A percentile compares a stretch with the other conserved stretches of the same genome.
Evolutionary conservation across 768 basidiomycete genomes (phyloP).

Genomic region (Lentinula sp.): DNA sequence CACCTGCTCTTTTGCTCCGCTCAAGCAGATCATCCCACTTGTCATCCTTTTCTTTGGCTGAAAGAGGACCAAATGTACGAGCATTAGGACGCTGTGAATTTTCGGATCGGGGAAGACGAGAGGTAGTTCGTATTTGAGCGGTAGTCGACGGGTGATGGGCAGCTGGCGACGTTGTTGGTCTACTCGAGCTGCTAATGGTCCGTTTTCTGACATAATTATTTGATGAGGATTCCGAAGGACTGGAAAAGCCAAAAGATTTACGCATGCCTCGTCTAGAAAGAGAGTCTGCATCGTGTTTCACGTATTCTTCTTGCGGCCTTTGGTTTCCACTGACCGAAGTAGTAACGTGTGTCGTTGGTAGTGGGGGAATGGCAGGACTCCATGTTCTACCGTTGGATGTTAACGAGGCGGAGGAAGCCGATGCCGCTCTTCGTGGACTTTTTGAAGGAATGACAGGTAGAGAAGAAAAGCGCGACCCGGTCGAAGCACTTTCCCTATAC

Average conservation of each 20-base stretch:
- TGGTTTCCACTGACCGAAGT: neutral
- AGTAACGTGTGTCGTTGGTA: neutral
- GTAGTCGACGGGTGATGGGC: neutral
- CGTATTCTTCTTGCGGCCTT: neutral
- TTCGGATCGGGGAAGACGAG: neutral
- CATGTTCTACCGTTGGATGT: neutral
- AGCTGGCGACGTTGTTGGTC: neutral
- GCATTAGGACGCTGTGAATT: neutral
- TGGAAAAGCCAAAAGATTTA: neutral
- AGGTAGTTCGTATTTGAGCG: neutral
- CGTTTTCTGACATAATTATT: neutral
- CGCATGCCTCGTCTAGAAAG: neutral
- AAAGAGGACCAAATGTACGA: constrained; percentile 23
- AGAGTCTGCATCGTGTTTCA: neutral
- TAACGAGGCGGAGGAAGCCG: neutral
- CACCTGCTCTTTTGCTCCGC: constrained; percentile 64
- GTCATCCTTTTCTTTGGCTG: constrained; percentile 65
- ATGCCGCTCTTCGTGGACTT: constrained; percentile 8
- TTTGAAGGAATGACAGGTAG: constrained; percentile 18
- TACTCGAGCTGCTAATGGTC: neutral
- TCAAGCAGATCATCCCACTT: constrained; percentile 67
- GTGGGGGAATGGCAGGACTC: neutral
- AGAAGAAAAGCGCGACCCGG: constrained; percentile 16
- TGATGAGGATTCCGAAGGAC: neutral
- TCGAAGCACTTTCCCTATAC: too few species aligned